Evolutionary conservation across 192 early-diverging fungal species (phyloP), one percentile per base, ranked within the genome.

Genomic region (Coemansia biformis): DNA sequence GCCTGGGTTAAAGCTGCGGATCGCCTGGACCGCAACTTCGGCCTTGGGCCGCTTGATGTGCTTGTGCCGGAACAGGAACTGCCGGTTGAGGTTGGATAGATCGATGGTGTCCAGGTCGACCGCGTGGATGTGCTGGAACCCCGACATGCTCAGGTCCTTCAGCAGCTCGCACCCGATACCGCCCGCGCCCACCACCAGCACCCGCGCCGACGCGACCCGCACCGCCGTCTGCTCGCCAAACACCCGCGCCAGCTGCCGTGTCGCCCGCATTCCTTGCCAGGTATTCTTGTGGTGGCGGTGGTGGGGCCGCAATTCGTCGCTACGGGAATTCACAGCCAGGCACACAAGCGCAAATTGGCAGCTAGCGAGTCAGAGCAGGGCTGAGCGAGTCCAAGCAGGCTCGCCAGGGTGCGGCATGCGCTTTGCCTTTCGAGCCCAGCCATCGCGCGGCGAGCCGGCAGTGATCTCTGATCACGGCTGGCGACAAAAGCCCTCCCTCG

Each of bases 41-140:
- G 93, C 89, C 59, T 99, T 99, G 43, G 93, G 78, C 64, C 91
- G 86, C 48, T 84, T 84, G 45, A 99, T 89, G 62, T 99, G 93
- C 41, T 86, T 74, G 35, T 81, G 85, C 72, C 93, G 94, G 78
- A 99, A 99, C 40, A 99, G 79, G 49, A 99, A 99, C 77, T 99
- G 96, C n/a, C 96, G 77, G 74, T 99, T 99, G 40, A 99, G 73
- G 67, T 99, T 99, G 19, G 92, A 94, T 32, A 98, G 75, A 48
- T 99, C 96, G 43, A 99, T 99, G 1, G 95, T 96, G 72, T 99
- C 96, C 33, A 99, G 77, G 66, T 99, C 96, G 32, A 99, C 78
- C 35, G 96, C 81, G 40, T 83, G 78, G 48, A 99, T 91, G 53
- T 79, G 44, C 37, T 64, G 67, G 64, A 97, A 95, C 18, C 95